These are phyloP conservation scores for Tolypocladium nubicola DNA, from an alignment of 2,329 filamentous ascomycete genomes.

Conservation along the genomic window DNA sequence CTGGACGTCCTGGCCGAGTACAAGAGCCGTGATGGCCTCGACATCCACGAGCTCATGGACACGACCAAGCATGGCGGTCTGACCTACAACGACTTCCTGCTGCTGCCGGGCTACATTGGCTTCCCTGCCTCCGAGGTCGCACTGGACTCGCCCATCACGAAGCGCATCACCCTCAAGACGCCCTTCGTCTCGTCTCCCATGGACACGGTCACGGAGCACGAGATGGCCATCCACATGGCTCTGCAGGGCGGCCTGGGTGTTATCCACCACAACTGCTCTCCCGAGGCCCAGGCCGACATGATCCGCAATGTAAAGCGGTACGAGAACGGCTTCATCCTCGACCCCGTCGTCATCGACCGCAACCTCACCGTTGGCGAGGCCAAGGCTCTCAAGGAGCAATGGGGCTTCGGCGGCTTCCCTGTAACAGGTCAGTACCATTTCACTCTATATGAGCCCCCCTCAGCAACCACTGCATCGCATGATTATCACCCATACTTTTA, in stretches of 20 bases:
- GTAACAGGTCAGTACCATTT: constrained; percentile 73
- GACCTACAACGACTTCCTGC: constrained; percentile 97
- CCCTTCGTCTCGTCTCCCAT: constrained; percentile 97
- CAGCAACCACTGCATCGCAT: constrained; percentile 29
- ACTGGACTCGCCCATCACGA: constrained; percentile 87
- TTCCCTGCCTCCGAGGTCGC: constrained; percentile 84
- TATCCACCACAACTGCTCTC: constrained; percentile 99
- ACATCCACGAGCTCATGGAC: constrained; percentile 78
- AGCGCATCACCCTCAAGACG: constrained; percentile 91
- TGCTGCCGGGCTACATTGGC: constrained; percentile 95
- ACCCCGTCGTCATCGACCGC: constrained; percentile 84
- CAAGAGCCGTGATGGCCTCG: constrained; percentile 70
- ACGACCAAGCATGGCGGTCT: constrained; percentile 85
- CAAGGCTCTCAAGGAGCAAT: constrained; percentile 88
- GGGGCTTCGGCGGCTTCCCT: constrained; percentile 97
- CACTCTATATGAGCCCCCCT: constrained; percentile 6
- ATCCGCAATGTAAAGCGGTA: constrained; percentile 98
- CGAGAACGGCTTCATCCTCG: constrained; percentile 97
- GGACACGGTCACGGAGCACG: constrained; percentile 98
- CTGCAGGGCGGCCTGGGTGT: constrained; percentile 83
- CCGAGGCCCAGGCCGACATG: constrained; percentile 96
- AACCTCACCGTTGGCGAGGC: constrained; percentile 85
- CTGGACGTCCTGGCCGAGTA: constrained; percentile 77
- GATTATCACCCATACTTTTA: constrained; percentile 72
- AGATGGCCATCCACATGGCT: constrained; percentile 98